Evolutionary conservation across 1,139 yeast species (phyloP).

Genomic region (Pichia cactophila): DNA sequence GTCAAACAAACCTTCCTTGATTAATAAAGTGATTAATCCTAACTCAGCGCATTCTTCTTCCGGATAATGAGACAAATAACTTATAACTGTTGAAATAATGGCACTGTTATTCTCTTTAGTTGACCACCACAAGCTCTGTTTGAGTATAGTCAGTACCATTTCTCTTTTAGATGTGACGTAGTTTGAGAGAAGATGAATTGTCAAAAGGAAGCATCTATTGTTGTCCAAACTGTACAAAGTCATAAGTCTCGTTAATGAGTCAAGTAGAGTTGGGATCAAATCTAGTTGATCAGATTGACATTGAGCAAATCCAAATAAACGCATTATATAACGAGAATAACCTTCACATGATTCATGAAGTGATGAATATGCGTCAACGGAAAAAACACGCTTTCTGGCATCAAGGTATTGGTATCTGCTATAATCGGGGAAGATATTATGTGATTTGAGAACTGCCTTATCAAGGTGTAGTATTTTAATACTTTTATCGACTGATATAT

Average conservation of each 20-base stretch:
- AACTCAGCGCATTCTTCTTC: conserved; percentile 34
- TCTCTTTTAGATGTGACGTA: conserved; percentile 39
- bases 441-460: conserved; percentile 18
- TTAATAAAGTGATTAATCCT: conserved; percentile 42
- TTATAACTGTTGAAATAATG: conserved; percentile 46
- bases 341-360: conserved; percentile 81
- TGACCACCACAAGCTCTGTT: conserved; percentile 47
- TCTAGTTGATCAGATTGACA: conserved; percentile 33
- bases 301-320: conserved; percentile 39
- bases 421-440: conserved; percentile 36
- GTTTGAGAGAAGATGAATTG: conserved; percentile 26
- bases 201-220: conserved; percentile 52
- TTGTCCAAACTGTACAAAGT: conserved; percentile 82
- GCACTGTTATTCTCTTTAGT: conserved; percentile 25
- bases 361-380: conserved; percentile 66
- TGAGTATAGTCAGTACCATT: conserved; percentile 43
- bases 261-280: conserved; percentile 32
- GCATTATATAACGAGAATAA: conserved; percentile 56
- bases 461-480: conserved; percentile 31
- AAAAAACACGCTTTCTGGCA: conserved; percentile 44
- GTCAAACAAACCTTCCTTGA: conserved; percentile 64
- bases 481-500: conserved; percentile 34
- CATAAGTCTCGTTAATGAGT: conserved; percentile 33
- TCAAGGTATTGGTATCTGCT: conserved; percentile 29
- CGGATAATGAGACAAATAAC: conserved; percentile 38